Evolutionary conservation across 2,329 filamentous ascomycete genomes (phyloP).

Genomic region (Epichloe amarillans): DNA sequence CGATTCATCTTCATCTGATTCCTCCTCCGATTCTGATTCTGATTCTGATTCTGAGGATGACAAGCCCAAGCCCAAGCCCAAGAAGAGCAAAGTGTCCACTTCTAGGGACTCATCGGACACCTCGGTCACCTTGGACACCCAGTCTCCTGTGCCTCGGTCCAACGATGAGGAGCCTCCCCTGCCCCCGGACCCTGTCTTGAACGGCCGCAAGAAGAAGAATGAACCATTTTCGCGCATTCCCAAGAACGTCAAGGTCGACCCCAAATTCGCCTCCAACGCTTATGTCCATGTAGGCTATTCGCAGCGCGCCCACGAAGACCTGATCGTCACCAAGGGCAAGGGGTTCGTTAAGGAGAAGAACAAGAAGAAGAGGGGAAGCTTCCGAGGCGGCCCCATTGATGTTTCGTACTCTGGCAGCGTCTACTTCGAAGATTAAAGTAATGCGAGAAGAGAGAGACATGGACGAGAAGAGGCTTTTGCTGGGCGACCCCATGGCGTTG

Average conservation of each 20-base stretch:
- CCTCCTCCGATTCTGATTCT: constrained; percentile 21
- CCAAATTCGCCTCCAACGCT: constrained; percentile 60
- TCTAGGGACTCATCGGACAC: constrained; percentile 26
- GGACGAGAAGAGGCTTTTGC: background rate
- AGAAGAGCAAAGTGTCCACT: constrained; percentile 8
- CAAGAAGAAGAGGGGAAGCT: constrained; percentile 88
- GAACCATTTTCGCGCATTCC: constrained; percentile 68
- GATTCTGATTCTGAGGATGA: constrained; percentile 18
- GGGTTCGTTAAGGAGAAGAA: constrained; percentile 99
- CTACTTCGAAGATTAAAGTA: constrained; percentile 76
- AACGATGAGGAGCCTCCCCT: constrained; percentile 35
- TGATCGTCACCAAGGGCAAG: constrained; percentile 86
- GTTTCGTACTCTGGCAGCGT: constrained; percentile 69
- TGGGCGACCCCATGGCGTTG: background rate
- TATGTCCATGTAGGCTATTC: constrained; percentile 82
- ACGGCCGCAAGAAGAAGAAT: constrained; percentile 37
- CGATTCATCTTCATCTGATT: constrained; percentile 17
- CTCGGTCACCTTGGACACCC: constrained; percentile 38
- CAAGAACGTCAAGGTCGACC: constrained; percentile 54
- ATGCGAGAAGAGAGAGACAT: no score
- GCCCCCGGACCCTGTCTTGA: constrained; percentile 36
- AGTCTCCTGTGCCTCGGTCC: constrained; percentile 25
- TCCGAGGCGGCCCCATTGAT: constrained; percentile 81
- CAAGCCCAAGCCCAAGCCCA: constrained; percentile 12
- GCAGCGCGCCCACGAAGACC: constrained; percentile 71